These are phyloP conservation scores for Darksidea phi DNA, from an alignment of 495 filamentous ascomycete genomes.

Conservation along the genomic window DNA sequence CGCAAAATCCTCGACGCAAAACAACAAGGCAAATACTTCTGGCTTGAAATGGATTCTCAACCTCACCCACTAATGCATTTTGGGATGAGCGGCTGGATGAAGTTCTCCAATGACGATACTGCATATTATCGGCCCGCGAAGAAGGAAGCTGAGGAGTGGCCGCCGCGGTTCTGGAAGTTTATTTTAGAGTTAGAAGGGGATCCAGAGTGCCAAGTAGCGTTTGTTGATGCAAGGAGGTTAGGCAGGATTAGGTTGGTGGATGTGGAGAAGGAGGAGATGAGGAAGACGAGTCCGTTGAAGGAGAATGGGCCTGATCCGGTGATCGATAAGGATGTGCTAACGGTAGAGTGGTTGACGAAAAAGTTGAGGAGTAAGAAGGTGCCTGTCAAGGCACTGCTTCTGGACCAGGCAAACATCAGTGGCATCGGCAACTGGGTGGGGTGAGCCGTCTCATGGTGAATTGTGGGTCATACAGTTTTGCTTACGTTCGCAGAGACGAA, in stretches of 20 bases:
- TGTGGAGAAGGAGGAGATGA: constrained; percentile 70
- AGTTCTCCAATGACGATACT: constrained; percentile 72
- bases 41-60: constrained; percentile 67
- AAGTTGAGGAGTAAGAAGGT: constrained; percentile 73
- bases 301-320: constrained; percentile 95
- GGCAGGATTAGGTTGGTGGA: constrained; percentile 77
- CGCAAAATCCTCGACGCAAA: constrained; percentile 73
- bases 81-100: constrained; percentile 88
- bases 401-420: constrained; percentile 86
- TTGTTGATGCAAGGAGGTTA: constrained; percentile 77
- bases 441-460: constrained; percentile 44
- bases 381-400: constrained; percentile 79
- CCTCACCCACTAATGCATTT: constrained; percentile 92
- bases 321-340: constrained; percentile 72
- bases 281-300: constrained; percentile 73
- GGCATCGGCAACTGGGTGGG: constrained; percentile 97
- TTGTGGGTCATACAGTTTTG: not conserved
- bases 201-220: constrained; percentile 69
- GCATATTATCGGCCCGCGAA: constrained; percentile 74
- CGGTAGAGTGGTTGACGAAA: constrained; percentile 64
- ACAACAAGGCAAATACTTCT: constrained; percentile 96
- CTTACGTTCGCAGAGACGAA: constrained; percentile 59
- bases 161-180: constrained; percentile 89
- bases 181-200: constrained; percentile 62
- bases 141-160: constrained; percentile 67